Percentiles rank a stretch among this genome's conserved stretches.
phyloP scores from a whole-genome alignment of 441 rosid genomes.

The Iberis amara region DNA sequence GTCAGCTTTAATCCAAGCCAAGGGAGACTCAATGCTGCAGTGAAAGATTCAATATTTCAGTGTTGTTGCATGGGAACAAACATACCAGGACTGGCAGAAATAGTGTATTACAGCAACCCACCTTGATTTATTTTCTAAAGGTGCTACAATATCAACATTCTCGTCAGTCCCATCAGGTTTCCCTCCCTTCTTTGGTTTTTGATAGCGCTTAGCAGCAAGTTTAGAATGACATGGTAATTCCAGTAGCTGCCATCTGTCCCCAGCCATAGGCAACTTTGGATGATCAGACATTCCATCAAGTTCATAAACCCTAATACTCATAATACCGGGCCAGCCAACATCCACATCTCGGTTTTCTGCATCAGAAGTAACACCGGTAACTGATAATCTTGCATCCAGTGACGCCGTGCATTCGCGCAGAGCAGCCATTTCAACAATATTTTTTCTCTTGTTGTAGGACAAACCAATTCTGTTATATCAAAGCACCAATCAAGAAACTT shows the following conservation, averaged over 20 bases:
- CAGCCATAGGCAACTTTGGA: constrained; percentile 91
- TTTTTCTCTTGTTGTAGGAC: constrained; percentile 92
- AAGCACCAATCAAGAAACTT: constrained; percentile 14
- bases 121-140: constrained; percentile 72
- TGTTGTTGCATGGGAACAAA: constrained; percentile 22
- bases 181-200: constrained; percentile 84
- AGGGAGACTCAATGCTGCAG: constrained; percentile 88
- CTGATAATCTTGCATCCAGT: constrained; percentile 52
- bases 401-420: constrained; percentile 76
- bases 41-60: constrained; percentile 24
- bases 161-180: constrained; percentile 95
- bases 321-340: constrained; percentile 96
- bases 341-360: constrained; percentile 84
- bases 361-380: constrained; percentile 52
- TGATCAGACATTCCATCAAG: constrained; percentile 96
- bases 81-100: constrained; percentile 20
- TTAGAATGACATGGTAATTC: constrained; percentile 96
- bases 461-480: constrained; percentile 74
- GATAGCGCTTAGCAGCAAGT: constrained; percentile 89
- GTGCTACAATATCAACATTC: constrained; percentile 58
- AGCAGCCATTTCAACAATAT: constrained; percentile 87
- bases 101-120: constrained; percentile 31
- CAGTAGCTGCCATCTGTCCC: constrained; percentile 90
- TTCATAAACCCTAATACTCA: constrained; percentile 92
- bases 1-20: constrained; percentile 94